phyloP scores from a whole-genome alignment of 768 basidiomycete genomes.

The Macrolepiota dolichaula region DNA sequence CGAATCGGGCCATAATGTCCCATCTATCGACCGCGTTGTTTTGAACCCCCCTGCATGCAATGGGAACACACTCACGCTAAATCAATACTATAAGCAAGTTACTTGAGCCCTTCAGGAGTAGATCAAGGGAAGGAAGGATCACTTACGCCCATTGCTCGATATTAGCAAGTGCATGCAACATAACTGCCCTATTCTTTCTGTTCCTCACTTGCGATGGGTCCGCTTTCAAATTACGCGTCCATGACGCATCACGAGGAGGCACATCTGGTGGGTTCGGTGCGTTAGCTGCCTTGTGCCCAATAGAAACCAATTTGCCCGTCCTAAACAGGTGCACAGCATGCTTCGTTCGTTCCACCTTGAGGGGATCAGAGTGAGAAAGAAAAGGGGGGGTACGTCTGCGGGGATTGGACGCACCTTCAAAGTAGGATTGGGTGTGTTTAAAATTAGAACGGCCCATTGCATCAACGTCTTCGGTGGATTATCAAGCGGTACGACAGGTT shows the following conservation, averaged over 20 bases:
- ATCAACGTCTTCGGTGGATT: constrained; percentile 65
- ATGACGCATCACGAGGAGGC: constrained; percentile 57
- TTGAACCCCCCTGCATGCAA: neutral
- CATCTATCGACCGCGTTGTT: constrained; percentile 40
- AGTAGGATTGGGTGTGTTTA: constrained; percentile 68
- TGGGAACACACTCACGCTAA: constrained; percentile 50
- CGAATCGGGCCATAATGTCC: constrained; percentile 83
- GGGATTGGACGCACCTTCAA: constrained; percentile 10
- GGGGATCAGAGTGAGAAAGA: neutral
- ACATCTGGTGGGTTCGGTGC: constrained; percentile 57
- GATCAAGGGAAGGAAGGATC: neutral
- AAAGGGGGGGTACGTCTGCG: neutral
- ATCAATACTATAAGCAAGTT: constrained; percentile 50
- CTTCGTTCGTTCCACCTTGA: constrained; percentile 65
- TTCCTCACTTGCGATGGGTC: constrained; percentile 57
- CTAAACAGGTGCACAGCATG: constrained; percentile 68
- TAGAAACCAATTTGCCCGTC: constrained; percentile 63
- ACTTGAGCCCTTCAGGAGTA: neutral
- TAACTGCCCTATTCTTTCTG: constrained; percentile 62
- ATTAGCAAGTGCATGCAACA: constrained; percentile 81
- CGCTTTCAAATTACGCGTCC: constrained; percentile 43
- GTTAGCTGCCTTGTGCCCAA: constrained; percentile 52
- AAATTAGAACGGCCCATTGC: constrained; percentile 75
- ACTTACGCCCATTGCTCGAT: constrained; percentile 90
- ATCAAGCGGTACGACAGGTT: constrained; percentile 46